A percentile compares a stretch with the other conserved stretches of the same genome.
phyloP scores from a whole-genome alignment of 116 monocot species.

The Iris pallida region DNA sequence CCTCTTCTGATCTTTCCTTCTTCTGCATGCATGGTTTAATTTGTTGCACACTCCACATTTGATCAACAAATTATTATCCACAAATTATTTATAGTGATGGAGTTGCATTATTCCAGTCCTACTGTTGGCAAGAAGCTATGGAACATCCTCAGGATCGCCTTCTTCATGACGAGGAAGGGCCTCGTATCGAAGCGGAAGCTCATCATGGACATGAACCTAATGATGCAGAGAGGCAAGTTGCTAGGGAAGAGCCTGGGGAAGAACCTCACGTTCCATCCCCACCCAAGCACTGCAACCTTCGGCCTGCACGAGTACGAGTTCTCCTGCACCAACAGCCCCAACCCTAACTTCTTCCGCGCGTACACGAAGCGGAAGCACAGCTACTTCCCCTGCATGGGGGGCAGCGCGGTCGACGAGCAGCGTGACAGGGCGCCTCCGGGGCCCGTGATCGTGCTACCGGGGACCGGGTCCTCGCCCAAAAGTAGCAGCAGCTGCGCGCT shows the following conservation, averaged over 20 bases:
- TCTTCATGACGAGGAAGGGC: constrained; percentile 39
- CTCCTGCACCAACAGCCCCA: constrained; percentile 34
- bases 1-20: background rate
- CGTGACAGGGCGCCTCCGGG: background rate
- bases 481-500: background rate
- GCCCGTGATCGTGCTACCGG: background rate
- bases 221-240: constrained; percentile 22
- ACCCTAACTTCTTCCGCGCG: background rate
- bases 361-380: constrained; percentile 16
- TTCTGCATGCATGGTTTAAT: background rate
- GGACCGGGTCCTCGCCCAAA: constrained; percentile 18
- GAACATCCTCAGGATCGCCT: constrained; percentile 24
- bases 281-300: background rate
- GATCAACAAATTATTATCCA: background rate
- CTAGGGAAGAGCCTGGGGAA: constrained; percentile 15
- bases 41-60: background rate
- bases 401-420: background rate
- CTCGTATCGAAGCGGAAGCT: constrained; percentile 36
- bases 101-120: constrained; percentile 3
- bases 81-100: background rate
- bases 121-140: constrained; percentile 17
- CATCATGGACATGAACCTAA: constrained; percentile 24
- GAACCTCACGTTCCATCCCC: constrained; percentile 24
- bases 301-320: constrained; percentile 26
- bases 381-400: constrained; percentile 26